These are phyloP conservation scores for Ophiocordyceps unilateralis DNA, from an alignment of 2,329 filamentous ascomycete species.

Conservation along the genomic window DNA sequence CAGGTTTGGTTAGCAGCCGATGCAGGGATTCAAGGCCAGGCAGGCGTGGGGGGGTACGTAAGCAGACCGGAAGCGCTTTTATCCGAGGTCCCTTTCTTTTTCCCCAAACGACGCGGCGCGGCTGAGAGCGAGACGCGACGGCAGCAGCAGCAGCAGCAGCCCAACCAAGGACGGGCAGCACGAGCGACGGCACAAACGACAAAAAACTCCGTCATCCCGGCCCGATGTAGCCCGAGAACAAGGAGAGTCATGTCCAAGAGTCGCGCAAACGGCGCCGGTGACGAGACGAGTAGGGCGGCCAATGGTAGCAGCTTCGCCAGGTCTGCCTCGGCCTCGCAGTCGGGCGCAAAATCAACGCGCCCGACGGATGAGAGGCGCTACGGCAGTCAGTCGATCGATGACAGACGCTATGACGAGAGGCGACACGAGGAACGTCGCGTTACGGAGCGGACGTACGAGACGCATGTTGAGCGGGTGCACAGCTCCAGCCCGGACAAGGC, in stretches of 20 bases:
- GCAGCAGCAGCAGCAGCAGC: too few species aligned
- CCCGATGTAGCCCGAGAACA: conserved; percentile 17
- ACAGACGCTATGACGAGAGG: too few species aligned
- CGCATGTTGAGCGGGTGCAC: conserved; percentile 45
- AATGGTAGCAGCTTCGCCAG: conserved; percentile 14
- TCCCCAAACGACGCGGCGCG: too few species aligned
- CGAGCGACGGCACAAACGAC: background rate
- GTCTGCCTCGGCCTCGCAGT: background rate
- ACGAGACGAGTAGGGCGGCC: conserved; percentile 21
- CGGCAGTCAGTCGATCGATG: conserved; percentile 25
- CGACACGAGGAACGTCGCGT: conserved; percentile 33
- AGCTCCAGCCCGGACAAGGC: conserved; percentile 42
- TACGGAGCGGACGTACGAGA: conserved; percentile 38
- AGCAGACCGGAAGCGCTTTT: too few species aligned
- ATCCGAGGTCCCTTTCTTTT: too few species aligned
- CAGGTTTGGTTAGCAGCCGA: too few species aligned
- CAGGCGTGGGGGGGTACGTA: too few species aligned
- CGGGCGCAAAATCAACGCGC: too few species aligned
- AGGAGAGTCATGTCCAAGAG: conserved; percentile 21
- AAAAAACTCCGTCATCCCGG: background rate
- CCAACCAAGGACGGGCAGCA: background rate
- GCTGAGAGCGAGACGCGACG: too few species aligned
- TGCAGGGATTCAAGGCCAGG: too few species aligned
- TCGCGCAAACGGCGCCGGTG: conserved; percentile 24
- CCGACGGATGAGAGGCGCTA: conserved; percentile 34